A percentile compares a stretch with the other conserved stretches of the same genome.
Conservation (phyloP, 306 rosid genomes). For the cucumber (Cucumis sativus) region Cucumber_9930_V3 NC_026657.2:14918001-14918500, state of each 20-base stretch:
- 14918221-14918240: slow-evolving; percentile 59
- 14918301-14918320: slow-evolving; percentile 85
- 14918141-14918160: slow-evolving; percentile 50
- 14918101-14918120: slow-evolving; percentile 58
- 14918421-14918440: slow-evolving; percentile 42
- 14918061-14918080: neutral
- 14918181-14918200: slow-evolving; percentile 66
- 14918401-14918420: slow-evolving; percentile 33
- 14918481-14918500: neutral
- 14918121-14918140: slow-evolving; percentile 63
- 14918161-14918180: slow-evolving; percentile 29
- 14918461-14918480: neutral
- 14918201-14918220: slow-evolving; percentile 49
- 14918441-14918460: slow-evolving; percentile 44
- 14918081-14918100: slow-evolving; percentile 17
- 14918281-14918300: slow-evolving; percentile 86
- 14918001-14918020: neutral
- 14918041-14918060: neutral
- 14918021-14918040: neutral
- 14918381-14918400: slow-evolving; percentile 24
- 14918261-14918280: slow-evolving; percentile 56
- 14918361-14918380: slow-evolving; percentile 39
- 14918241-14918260: slow-evolving; percentile 54
- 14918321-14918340: slow-evolving; percentile 74
- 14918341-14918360: slow-evolving; percentile 57